phyloP scores from a whole-genome alignment of 129 eudicot species.

The Chrysanthemum makinoi region DNA sequence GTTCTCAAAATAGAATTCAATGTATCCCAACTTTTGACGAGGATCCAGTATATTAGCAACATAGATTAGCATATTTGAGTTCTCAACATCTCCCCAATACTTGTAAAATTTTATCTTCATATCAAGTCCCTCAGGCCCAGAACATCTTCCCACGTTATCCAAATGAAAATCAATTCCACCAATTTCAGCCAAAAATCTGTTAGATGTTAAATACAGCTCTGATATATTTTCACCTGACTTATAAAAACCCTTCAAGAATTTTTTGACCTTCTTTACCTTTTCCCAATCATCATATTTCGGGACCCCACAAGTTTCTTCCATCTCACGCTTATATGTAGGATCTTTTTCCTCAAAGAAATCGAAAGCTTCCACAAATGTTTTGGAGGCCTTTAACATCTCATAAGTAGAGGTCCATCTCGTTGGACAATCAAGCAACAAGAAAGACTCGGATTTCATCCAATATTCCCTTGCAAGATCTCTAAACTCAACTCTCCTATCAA shows the following conservation, averaged over 20 bases:
- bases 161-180: background rate
- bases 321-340: background rate
- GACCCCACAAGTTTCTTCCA: background rate
- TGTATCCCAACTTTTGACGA: background rate
- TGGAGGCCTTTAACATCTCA: background rate
- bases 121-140: background rate
- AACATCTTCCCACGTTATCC: slow-evolving; percentile 8
- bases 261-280: slow-evolving; percentile 3
- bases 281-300: background rate
- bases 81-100: slow-evolving; percentile 22
- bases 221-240: background rate
- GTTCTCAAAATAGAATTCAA: slow-evolving; percentile 8
- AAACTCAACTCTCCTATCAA: background rate
- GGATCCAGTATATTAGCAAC: slow-evolving; percentile 14
- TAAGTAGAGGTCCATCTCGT: slow-evolving; percentile 15
- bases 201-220: slow-evolving; percentile 6
- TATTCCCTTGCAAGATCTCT: too few species aligned
- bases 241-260: background rate
- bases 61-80: slow-evolving; percentile 21
- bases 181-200: slow-evolving; percentile 5
- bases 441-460: background rate
- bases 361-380: background rate
- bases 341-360: background rate
- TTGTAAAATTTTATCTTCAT: background rate
- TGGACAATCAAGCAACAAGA: slow-evolving; percentile 6